Evolutionary conservation across 179 eudicot genomes (phyloP).

Genomic region (Spergularia azorica): DNA sequence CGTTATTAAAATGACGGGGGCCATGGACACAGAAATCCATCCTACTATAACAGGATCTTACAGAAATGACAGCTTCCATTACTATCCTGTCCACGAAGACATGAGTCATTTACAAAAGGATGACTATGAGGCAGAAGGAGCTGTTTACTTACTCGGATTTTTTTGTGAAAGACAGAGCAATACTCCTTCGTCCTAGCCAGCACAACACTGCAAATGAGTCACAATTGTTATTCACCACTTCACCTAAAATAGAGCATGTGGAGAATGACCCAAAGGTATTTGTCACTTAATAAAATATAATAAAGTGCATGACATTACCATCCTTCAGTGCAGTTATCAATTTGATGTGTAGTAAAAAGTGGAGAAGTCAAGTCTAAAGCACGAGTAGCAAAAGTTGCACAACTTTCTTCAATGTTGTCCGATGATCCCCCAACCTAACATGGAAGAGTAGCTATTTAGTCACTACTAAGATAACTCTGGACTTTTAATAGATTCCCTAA

Average conservation of each 20-base stretch:
- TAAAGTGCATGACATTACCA: constrained; percentile 52
- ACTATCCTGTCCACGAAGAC: background rate
- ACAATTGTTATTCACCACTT: constrained; percentile 10
- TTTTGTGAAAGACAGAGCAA: constrained; percentile 82
- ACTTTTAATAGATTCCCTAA: background rate
- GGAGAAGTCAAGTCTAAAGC: constrained; percentile 72
- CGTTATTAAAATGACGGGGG: background rate
- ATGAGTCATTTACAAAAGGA: background rate
- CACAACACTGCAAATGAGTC: constrained; percentile 67
- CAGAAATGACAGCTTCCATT: constrained; percentile 7
- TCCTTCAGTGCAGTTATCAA: constrained; percentile 98
- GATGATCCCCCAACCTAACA: constrained; percentile 93
- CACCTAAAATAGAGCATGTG: background rate
- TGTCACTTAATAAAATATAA: background rate
- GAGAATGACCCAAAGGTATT: background rate
- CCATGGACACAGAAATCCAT: background rate
- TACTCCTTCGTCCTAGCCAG: constrained; percentile 85
- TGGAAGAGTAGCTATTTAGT: background rate
- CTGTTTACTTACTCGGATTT: constrained; percentile 70
- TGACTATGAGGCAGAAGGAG: background rate
- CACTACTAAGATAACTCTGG: background rate
- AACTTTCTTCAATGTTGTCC: constrained; percentile 92
- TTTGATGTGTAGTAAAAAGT: constrained; percentile 90
- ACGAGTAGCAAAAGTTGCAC: constrained; percentile 90
- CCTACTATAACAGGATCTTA: background rate